Conservation (phyloP, 2,329 filamentous ascomycete species). For the Rugonectria rugulosa region DNA sequence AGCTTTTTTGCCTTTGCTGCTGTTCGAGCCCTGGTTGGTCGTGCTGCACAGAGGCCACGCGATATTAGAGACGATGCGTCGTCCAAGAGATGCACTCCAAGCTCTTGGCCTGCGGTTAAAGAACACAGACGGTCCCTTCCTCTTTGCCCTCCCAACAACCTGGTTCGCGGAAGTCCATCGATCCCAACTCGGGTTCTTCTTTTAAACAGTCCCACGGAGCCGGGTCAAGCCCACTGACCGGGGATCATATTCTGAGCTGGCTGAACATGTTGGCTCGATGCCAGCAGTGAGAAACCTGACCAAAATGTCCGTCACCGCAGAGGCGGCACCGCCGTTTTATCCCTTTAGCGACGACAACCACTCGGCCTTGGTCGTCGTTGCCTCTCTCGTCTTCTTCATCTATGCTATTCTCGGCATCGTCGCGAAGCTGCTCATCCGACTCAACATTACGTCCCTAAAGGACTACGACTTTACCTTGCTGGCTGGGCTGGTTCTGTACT, state of each 20-base stretch:
- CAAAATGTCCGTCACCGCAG: slow-evolving; percentile 21
- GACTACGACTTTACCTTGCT: slow-evolving; percentile 29
- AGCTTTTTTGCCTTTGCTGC: too few relatives aligned
- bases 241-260: neutral
- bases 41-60: neutral
- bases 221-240: neutral
- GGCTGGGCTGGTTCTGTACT: slow-evolving; percentile 18
- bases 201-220: neutral
- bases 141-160: neutral
- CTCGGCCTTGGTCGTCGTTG: slow-evolving; percentile 32
- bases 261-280: slow-evolving; percentile 1
- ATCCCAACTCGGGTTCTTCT: neutral
- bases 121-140: slow-evolving; percentile 1
- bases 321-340: slow-evolving; percentile 32
- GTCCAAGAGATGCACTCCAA: neutral
- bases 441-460: slow-evolving; percentile 34
- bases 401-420: slow-evolving; percentile 32
- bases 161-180: slow-evolving; percentile 1
- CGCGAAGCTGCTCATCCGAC: slow-evolving; percentile 32
- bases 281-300: neutral
- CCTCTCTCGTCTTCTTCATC: slow-evolving; percentile 29
- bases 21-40: slow-evolving; percentile 4
- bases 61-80: neutral
- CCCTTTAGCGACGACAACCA: slow-evolving; percentile 30
- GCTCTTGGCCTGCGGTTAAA: neutral